Evolutionary conservation across 2,329 filamentous ascomycete species (phyloP).

Genomic region (Lasiodiplodia gonubiensis): DNA sequence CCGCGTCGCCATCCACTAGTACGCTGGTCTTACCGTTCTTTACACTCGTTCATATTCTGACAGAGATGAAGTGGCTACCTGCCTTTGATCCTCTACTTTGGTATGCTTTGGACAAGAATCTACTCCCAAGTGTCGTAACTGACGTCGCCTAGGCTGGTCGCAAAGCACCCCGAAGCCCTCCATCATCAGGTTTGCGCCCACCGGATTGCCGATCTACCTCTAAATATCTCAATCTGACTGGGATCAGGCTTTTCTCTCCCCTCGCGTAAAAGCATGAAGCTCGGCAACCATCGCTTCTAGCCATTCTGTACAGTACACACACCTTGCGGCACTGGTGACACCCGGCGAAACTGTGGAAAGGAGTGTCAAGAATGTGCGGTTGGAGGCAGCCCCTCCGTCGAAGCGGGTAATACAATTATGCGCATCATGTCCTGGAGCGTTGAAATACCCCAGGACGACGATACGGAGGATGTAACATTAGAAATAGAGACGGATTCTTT

Average conservation of each 20-base stretch:
- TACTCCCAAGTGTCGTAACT: neutral
- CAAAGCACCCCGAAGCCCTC: slow-evolving; percentile 90
- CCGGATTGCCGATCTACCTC: neutral
- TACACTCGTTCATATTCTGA: slow-evolving; percentile 35
- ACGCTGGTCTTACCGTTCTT: slow-evolving; percentile 45
- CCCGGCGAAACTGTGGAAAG: neutral
- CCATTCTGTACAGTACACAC: slow-evolving; percentile 13
- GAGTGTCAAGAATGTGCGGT: slow-evolving; percentile 1
- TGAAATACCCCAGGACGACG: slow-evolving; percentile 13
- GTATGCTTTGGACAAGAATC: slow-evolving; percentile 55
- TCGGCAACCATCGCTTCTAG: neutral
- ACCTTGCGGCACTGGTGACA: slow-evolving; percentile 6
- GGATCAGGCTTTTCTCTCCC: slow-evolving; percentile 10
- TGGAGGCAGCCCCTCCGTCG: neutral
- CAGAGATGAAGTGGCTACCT: slow-evolving; percentile 79
- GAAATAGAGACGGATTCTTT: slow-evolving; percentile 24
- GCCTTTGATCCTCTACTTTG: slow-evolving; percentile 94
- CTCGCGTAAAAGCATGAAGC: slow-evolving; percentile 11
- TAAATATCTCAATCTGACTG: neutral
- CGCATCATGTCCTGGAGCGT: neutral
- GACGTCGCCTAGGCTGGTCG: slow-evolving; percentile 78
- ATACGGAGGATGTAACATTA: slow-evolving; percentile 14
- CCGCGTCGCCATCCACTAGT: slow-evolving; percentile 95
- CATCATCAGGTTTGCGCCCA: slow-evolving; percentile 65
- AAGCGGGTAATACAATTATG: neutral